These are phyloP conservation scores for Eimeria falciformis DNA, from an alignment of 169 alveolate species.

Conservation along the genomic window DNA sequence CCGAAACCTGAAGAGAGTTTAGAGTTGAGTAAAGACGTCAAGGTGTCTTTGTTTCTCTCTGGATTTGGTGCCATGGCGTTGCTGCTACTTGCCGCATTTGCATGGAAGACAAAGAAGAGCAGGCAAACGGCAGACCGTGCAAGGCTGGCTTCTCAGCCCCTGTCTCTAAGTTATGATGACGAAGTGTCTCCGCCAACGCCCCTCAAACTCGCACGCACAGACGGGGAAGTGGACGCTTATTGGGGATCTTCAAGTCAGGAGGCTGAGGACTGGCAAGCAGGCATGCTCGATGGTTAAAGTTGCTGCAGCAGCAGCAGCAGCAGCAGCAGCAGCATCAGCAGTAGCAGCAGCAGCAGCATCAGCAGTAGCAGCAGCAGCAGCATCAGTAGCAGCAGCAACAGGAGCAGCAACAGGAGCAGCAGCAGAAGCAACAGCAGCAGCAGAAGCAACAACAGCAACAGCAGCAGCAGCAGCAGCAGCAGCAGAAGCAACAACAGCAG, in stretches of 20 bases:
- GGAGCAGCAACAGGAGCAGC: neutral
- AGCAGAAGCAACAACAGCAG: neutral
- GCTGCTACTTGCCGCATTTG: neutral
- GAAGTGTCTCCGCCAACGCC: neutral
- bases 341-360: neutral
- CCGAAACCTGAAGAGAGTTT: neutral
- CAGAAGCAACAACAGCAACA: neutral
- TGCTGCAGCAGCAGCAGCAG: conserved; percentile 37
- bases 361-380: neutral
- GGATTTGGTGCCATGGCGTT: neutral
- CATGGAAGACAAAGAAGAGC: too few relatives aligned
- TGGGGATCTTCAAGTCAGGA: neutral
- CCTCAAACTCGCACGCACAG: neutral
- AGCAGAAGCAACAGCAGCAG: neutral
- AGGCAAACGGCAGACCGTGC: neutral
- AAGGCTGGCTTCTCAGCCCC: neutral
- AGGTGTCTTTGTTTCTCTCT: too few relatives aligned
- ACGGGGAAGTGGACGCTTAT: neutral
- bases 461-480: neutral
- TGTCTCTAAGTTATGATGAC: neutral
- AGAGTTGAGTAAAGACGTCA: too few relatives aligned
- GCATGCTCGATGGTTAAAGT: neutral
- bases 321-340: neutral
- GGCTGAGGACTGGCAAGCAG: neutral
- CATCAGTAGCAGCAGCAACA: neutral